Base-by-base conservation (phyloP, 768 basidiomycete species). In the Pleurotus ostreatus region DNA sequence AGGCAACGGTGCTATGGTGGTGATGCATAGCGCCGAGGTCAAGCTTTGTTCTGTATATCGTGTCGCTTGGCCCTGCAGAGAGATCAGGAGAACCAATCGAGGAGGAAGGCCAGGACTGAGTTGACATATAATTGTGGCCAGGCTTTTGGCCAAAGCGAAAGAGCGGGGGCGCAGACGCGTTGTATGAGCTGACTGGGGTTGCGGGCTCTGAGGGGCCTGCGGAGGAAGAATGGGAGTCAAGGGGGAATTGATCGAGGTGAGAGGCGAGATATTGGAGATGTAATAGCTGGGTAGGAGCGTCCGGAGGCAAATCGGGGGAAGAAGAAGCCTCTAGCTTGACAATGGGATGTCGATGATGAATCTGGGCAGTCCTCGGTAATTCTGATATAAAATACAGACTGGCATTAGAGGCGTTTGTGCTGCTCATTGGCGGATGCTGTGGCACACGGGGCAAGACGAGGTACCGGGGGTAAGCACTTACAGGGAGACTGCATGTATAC, bases 261-360 rank as follows among this genome's bases (percentile, higher is more conserved):
- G 70, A 63, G 58, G 66, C 63, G 61, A 75, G 39, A 53, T 53
- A 72, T 55, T 67, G 69, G 66, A 72, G 71, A 49, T 69, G 71
- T 62, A 69, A 74, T 30, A 70, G 70, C 39, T 73, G 72, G 40
- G 69, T 56, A 56, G 69, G 69, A 58, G 70, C 30, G 57, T 57
- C 61, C 57, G 74, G 68, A 54, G 73, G 66, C 62, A 77, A 70
- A 65, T 75, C 72, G 61, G 76, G 76, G 55, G 76, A 78, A 65
- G 73, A 66, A 61, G 69, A 70, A 54, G 68, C 70, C 62, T 77
- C 75, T 53, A 74, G 71, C 69, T 78, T 78, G 55, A 77, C 71
- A 60, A 66, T 66, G 60, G 62, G 57, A 37, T 66, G 63, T 54
- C 62, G 62, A 46, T 58, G 45, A 49, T 59, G 34, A 49, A 46